Evolutionary conservation across 192 early-diverging fungal genomes (phyloP).

Genomic region (Gamsiella multidivaricata): DNA sequence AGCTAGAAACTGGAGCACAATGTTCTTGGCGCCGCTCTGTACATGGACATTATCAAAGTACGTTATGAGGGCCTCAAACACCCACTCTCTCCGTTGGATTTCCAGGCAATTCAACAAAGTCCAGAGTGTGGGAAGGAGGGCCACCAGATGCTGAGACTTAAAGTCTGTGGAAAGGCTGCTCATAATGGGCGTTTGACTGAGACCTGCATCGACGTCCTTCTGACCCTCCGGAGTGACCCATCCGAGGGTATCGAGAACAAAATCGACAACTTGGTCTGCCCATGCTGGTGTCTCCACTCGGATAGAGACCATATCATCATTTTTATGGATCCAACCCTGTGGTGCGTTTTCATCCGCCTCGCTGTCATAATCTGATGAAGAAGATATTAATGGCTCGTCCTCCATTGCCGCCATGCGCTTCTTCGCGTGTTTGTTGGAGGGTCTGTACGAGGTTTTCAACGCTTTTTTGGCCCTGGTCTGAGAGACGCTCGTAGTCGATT

Average conservation of each 20-base stretch:
- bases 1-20: slow-evolving; percentile 35
- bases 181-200: slow-evolving; percentile 36
- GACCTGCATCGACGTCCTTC: not conserved
- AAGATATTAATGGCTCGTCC: not conserved
- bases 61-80: slow-evolving; percentile 50
- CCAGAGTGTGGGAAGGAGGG: slow-evolving; percentile 63
- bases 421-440: slow-evolving; percentile 38
- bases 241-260: slow-evolving; percentile 65
- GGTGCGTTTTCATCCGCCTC: slow-evolving; percentile 16
- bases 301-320: slow-evolving; percentile 13
- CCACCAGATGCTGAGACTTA: slow-evolving; percentile 56
- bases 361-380: slow-evolving; percentile 37
- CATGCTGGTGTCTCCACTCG: slow-evolving; percentile 53
- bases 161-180: slow-evolving; percentile 52
- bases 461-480: slow-evolving; percentile 3
- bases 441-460: slow-evolving; percentile 18
- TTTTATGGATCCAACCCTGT: not conserved
- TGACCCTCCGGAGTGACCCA: slow-evolving; percentile 34
- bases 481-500: not conserved
- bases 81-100: slow-evolving; percentile 25
- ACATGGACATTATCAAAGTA: slow-evolving; percentile 25
- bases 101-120: slow-evolving; percentile 61
- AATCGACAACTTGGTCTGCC: slow-evolving; percentile 66
- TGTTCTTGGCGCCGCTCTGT: slow-evolving; percentile 38
- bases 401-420: slow-evolving; percentile 6